Evolutionary conservation across 2,329 filamentous ascomycete species (phyloP).

Genomic region (Apiospora kogelbergensis): DNA sequence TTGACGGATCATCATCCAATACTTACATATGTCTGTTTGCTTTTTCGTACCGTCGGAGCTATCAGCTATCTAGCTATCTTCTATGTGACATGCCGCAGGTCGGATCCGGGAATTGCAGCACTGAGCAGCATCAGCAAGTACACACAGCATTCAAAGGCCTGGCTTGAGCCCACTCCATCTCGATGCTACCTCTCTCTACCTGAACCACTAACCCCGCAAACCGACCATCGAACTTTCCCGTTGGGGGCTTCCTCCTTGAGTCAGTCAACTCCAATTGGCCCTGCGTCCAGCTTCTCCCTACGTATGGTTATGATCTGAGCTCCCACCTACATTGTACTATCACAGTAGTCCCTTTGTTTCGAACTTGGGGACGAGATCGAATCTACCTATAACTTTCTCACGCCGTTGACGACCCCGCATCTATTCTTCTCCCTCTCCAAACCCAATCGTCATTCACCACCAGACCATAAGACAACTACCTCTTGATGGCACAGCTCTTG

Average conservation of each 20-base stretch:
- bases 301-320: slow-evolving; percentile 3
- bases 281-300: not conserved
- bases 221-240: slow-evolving; percentile 3
- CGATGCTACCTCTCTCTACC: not conserved
- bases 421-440: not conserved
- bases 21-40: not conserved
- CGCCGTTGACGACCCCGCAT: slow-evolving; percentile 9
- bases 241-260: slow-evolving; percentile 1
- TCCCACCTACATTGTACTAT: not conserved
- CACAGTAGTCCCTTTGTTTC: slow-evolving; percentile 5
- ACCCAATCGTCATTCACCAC: slow-evolving; percentile 2
- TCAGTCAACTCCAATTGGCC: slow-evolving; percentile 1
- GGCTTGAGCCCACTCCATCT: not conserved
- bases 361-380: not conserved
- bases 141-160: not conserved
- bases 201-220: slow-evolving; percentile 3
- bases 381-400: slow-evolving; percentile 1
- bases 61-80: too few relatives aligned
- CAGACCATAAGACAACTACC: not conserved
- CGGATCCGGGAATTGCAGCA: not conserved
- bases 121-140: not conserved
- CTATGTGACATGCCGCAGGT: not conserved
- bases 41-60: not conserved
- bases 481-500: slow-evolving; percentile 11
- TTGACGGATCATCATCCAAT: not conserved